These are phyloP conservation scores for Pleurotus djamor DNA, from an alignment of 768 basidiomycete genomes.

Conservation along the genomic window DNA sequence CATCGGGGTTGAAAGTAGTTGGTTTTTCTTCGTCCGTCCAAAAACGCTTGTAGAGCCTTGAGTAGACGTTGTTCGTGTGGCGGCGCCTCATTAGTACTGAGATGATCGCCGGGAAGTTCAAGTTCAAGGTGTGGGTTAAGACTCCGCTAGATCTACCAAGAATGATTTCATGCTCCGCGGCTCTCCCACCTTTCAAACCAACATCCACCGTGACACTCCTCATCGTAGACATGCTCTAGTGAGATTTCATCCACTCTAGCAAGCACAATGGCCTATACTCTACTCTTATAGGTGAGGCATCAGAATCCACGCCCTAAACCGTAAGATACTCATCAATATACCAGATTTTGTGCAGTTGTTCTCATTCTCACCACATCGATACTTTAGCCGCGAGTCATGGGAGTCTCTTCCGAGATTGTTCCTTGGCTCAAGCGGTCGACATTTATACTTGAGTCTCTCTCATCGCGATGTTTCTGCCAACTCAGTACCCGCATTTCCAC, in stretches of 20 bases:
- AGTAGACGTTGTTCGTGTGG: too few relatives aligned
- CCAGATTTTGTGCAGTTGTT: neutral
- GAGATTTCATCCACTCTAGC: too few relatives aligned
- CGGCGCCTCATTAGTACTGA: too few relatives aligned
- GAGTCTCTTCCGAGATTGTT: neutral
- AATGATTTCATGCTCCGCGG: neutral
- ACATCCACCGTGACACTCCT: too few relatives aligned
- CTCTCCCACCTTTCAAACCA: neutral
- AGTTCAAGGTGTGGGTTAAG: too few relatives aligned
- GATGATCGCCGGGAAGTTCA: too few relatives aligned
- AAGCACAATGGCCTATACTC: too few relatives aligned
- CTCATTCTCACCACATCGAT: neutral
- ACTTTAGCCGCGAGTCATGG: neutral
- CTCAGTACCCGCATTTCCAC: neutral
- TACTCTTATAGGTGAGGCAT: too few relatives aligned
- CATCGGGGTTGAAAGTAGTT: neutral
- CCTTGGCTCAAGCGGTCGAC: neutral
- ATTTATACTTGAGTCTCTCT: neutral
- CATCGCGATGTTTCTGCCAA: neutral
- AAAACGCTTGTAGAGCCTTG: neutral
- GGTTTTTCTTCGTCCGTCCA: neutral
- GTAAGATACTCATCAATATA: too few relatives aligned
- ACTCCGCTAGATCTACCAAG: too few relatives aligned
- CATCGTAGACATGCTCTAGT: too few relatives aligned
- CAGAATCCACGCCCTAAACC: too few relatives aligned